These are phyloP conservation scores for Kuraishia cidri DNA, from an alignment of 805 yeast genomes.

Conservation along the genomic window DNA sequence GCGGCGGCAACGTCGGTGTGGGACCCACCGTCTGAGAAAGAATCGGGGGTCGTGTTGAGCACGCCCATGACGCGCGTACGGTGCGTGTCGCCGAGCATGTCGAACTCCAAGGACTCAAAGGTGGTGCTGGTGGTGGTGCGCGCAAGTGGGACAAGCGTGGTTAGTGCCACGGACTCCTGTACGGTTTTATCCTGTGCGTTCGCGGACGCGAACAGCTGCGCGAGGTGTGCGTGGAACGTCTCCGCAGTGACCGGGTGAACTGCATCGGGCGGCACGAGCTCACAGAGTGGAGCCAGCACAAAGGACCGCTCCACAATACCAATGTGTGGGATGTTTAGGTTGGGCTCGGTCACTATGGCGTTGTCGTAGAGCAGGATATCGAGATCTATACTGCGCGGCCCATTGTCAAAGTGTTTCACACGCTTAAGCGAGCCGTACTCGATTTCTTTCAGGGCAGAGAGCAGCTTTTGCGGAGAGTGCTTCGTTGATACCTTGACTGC, in stretches of 20 bases:
- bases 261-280: conserved; percentile 55
- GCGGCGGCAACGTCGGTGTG: conserved; percentile 16
- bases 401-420: conserved; percentile 75
- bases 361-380: conserved; percentile 75
- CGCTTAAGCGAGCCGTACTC: conserved; percentile 69
- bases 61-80: conserved; percentile 81
- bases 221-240: conserved; percentile 61
- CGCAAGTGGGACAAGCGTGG: conserved; percentile 39
- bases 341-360: conserved; percentile 41
- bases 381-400: conserved; percentile 87
- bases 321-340: conserved; percentile 76
- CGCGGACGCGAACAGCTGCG: conserved; percentile 28
- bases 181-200: conserved; percentile 18
- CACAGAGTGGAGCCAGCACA: conserved; percentile 84
- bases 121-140: conserved; percentile 14
- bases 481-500: conserved; percentile 58
- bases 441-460: conserved; percentile 56
- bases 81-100: conserved; percentile 29
- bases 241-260: conserved; percentile 85
- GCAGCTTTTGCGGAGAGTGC: conserved; percentile 54
- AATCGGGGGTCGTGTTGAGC: conserved; percentile 86
- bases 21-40: conserved; percentile 86
- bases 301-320: conserved; percentile 85
- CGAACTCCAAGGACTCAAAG: conserved; percentile 37
- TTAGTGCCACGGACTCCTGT: conserved; percentile 42